Base-by-base conservation (phyloP, 1,284 basidiomycete species). In the Meira nashicola region DNA sequence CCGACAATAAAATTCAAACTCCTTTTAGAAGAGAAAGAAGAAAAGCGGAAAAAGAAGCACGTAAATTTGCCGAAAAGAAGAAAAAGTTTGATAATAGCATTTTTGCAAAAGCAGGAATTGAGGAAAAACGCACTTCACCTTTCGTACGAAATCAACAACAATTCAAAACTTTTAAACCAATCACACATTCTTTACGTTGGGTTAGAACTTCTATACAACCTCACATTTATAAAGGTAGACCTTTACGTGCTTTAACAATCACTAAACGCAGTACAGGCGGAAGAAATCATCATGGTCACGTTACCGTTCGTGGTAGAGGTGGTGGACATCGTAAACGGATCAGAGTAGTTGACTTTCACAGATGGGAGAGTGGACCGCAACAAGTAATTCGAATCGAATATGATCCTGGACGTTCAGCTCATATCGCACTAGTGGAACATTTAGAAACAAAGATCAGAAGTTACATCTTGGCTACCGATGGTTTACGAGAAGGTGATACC, bases 311-410 rank as follows among this genome's bases (percentile, higher is more conserved):
- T 21, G 87, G 86, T 57, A 84, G 89, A 28, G 94, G 95, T 37
- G 94, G 95, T 12, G 95, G 95, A 1, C 92, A 96, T 81, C 86
- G 84, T 66, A 86, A 87, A 59, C 86, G 95, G 40, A 85, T 96
- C 65, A 86, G 95, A 28, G 82, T 87, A 44, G 82, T 98, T 60
- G 95, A 98, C 80, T 98, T 95, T 77, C 83, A 84, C 57, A 59
- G 79, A 14, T 81, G 86, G 51, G 86, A 87, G 64, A 80, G 84
- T 0, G 94, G 94, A 7, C 82, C 87, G 44, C 89, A 92, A 77
- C 87, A 91, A 67, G 92, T 97, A 46, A 84, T 94, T 14, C 85
- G 93, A 46, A 89, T 98, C 71, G 94, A 98, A 80, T 98, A 96
- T 78, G 94, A 98, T 82, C 94, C 94, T 0, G 89, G 90, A 37